phyloP scores from a whole-genome alignment of 1,284 basidiomycete genomes.

The Boletus smithii region DNA sequence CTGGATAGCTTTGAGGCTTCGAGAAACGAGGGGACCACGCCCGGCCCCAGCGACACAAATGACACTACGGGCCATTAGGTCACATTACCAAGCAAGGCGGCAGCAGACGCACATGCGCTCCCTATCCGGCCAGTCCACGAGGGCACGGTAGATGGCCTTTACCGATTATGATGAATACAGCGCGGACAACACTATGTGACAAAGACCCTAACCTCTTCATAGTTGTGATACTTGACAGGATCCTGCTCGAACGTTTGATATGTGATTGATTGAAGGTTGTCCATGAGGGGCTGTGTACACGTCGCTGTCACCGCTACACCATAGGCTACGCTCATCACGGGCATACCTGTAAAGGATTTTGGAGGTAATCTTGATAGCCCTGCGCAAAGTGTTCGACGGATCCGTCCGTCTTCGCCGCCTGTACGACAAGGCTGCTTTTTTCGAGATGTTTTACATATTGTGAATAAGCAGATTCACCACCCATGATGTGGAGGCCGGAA shows the following conservation, averaged over 20 bases:
- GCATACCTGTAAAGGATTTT: constrained; percentile 85
- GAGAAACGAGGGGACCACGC: constrained; percentile 88
- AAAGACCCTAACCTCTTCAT: constrained; percentile 72
- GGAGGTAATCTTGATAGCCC: constrained; percentile 93
- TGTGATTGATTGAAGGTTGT: constrained; percentile 91
- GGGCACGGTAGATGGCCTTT: constrained; percentile 79
- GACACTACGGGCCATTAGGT: constrained; percentile 47
- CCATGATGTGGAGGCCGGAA: constrained; percentile 64
- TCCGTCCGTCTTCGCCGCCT: constrained; percentile 56
- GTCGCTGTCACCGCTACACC: constrained; percentile 7
- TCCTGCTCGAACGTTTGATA: constrained; percentile 99
- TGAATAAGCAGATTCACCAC: constrained; percentile 84
- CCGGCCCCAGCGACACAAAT: constrained; percentile 95
- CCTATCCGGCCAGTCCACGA: constrained; percentile 63
- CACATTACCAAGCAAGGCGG: constrained; percentile 16
- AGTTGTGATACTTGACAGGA: constrained; percentile 93
- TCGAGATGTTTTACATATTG: constrained; percentile 89
- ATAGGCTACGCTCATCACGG: neutral
- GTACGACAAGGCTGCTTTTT: constrained; percentile 62
- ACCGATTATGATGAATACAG: constrained; percentile 15
- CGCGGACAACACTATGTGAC: constrained; percentile 12
- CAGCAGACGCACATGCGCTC: constrained; percentile 50
- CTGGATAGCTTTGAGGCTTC: constrained; percentile 77
- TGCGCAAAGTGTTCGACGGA: constrained; percentile 87
- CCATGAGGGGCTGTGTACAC: constrained; percentile 80